phyloP scores from a whole-genome alignment of 1,284 basidiomycete species.

The Quambalaria eucalypti region DNA sequence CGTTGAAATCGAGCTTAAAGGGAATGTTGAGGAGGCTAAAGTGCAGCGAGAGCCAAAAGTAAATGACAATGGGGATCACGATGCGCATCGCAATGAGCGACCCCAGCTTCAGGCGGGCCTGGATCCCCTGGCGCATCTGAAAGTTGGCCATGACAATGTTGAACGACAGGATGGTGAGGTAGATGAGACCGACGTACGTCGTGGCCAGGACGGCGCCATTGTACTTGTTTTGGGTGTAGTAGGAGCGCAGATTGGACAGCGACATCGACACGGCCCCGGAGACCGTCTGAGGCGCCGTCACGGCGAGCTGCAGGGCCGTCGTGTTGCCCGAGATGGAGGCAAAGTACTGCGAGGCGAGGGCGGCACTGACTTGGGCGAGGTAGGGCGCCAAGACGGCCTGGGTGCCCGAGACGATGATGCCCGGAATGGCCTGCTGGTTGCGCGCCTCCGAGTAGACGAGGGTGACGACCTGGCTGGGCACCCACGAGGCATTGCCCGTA shows the following conservation, averaged over 20 bases:
- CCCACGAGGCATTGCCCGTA: constrained; percentile 27
- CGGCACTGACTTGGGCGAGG: constrained; percentile 6
- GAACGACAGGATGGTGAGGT: constrained; percentile 57
- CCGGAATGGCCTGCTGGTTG: constrained; percentile 19
- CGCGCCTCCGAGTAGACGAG: constrained; percentile 28
- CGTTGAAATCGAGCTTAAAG: constrained; percentile 34
- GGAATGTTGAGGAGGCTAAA: constrained; percentile 34
- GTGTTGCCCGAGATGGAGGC: constrained; percentile 12
- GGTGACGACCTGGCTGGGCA: constrained; percentile 21
- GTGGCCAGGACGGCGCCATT: constrained; percentile 52
- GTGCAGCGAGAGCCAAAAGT: constrained; percentile 36
- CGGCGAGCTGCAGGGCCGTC: constrained; percentile 29
- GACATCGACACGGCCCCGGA: constrained; percentile 54
- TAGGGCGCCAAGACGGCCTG: background rate
- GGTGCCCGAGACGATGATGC: constrained; percentile 3
- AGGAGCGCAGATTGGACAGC: constrained; percentile 57
- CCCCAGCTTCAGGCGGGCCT: constrained; percentile 23
- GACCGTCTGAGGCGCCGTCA: constrained; percentile 57
- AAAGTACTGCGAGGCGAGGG: constrained; percentile 23
- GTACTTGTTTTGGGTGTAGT: constrained; percentile 55
- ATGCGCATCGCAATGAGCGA: constrained; percentile 33
- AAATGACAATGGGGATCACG: constrained; percentile 17
- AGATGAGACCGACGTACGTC: constrained; percentile 67
- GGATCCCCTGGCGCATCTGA: constrained; percentile 18
- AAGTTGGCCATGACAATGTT: constrained; percentile 34